phyloP scores from a whole-genome alignment of 2,329 filamentous ascomycete genomes.

The Aspergillus fischeri region DNA sequence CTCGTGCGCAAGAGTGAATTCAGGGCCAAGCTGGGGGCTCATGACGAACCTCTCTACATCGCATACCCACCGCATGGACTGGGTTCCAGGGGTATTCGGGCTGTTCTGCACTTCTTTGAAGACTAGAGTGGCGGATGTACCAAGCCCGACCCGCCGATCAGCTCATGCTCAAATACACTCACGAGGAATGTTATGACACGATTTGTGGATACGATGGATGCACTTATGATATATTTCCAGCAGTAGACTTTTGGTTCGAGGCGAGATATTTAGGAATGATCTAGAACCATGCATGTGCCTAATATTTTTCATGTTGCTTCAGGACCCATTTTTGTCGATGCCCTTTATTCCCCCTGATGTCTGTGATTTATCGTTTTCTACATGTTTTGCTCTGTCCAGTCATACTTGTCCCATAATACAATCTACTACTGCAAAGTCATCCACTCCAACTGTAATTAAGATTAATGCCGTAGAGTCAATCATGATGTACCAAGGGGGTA shows the following conservation, averaged over 20 bases:
- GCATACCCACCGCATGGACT: constrained; percentile 85
- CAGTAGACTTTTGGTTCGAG: neutral
- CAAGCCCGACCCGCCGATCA: neutral
- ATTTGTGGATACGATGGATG: neutral
- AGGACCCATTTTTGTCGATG: neutral
- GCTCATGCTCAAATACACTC: neutral
- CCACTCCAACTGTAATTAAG: neutral
- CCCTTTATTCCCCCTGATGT: constrained; percentile 5
- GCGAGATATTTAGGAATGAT: neutral
- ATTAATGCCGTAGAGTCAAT: too few species aligned
- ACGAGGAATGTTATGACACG: neutral
- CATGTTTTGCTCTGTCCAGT: neutral
- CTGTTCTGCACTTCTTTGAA: constrained; percentile 88
- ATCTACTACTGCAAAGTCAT: neutral
- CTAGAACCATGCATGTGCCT: neutral
- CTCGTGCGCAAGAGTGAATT: constrained; percentile 84
- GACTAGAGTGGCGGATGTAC: constrained; percentile 36
- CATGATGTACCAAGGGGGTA: neutral
- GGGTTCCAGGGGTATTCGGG: constrained; percentile 73
- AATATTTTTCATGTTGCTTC: neutral
- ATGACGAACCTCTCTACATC: constrained; percentile 81
- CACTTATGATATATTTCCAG: neutral
- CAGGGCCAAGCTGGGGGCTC: constrained; percentile 81
- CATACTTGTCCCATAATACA: neutral
- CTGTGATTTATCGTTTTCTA: neutral